A percentile compares a stretch with the other conserved stretches of the same genome.
Evolutionary conservation across 495 filamentous ascomycete genomes (phyloP).

Genomic region (Lasiosphaeriaceae sp.): DNA sequence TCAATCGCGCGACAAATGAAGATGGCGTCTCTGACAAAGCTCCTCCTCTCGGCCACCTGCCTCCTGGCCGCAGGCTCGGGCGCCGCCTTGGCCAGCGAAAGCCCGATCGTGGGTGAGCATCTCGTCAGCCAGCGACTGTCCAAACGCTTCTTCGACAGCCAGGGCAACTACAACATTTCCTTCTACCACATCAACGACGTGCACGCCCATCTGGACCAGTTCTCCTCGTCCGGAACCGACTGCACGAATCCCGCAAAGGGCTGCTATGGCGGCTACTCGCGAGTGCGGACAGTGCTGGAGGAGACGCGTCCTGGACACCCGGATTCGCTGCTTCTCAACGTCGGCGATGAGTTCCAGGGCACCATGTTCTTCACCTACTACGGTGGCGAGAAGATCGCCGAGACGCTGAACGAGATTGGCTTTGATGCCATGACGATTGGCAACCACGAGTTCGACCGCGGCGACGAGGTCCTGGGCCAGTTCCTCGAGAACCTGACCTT

Average conservation of each 20-base stretch:
- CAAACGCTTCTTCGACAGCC: constrained; percentile 48
- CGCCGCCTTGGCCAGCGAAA: background rate
- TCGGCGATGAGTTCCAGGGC: constrained; percentile 59
- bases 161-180: constrained; percentile 55
- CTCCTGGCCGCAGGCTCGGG: constrained; percentile 1
- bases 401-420: constrained; percentile 55
- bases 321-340: constrained; percentile 53
- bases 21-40: constrained; percentile 8
- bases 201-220: constrained; percentile 57
- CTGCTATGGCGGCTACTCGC: constrained; percentile 57
- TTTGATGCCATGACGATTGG: constrained; percentile 59
- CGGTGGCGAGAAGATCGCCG: constrained; percentile 58
- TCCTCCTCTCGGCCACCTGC: constrained; percentile 7
- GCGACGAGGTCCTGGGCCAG: constrained; percentile 46
- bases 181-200: constrained; percentile 64
- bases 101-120: constrained; percentile 13
- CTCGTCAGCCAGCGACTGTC: constrained; percentile 38
- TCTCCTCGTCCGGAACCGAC: constrained; percentile 51
- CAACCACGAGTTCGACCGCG: constrained; percentile 57
- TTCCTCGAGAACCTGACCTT: constrained; percentile 56
- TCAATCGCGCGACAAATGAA: background rate
- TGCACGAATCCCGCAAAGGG: constrained; percentile 46
- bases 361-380: constrained; percentile 58
- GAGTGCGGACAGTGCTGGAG: constrained; percentile 49
- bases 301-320: constrained; percentile 46